Evolutionary conservation across 2,329 filamentous ascomycete genomes (phyloP).

Genomic region (Claviceps sp.): DNA sequence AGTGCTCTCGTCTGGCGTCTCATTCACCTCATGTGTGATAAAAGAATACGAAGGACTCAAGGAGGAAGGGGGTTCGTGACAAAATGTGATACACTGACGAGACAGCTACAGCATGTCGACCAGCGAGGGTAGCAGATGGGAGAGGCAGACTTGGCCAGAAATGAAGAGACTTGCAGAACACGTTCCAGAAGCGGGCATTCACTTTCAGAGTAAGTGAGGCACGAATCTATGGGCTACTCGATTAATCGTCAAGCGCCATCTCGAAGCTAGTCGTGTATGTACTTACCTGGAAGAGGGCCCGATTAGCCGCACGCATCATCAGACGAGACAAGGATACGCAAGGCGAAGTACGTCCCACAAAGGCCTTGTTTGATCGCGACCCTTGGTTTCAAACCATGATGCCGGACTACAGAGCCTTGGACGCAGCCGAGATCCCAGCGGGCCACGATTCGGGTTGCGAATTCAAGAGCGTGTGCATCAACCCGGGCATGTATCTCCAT

Average conservation of each 20-base stretch:
- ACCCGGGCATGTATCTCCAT: slow-evolving; percentile 74
- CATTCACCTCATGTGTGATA: no score
- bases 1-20: no score
- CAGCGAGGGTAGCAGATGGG: slow-evolving; percentile 36
- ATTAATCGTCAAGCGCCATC: not conserved
- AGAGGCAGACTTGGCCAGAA: slow-evolving; percentile 51
- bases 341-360: slow-evolving; percentile 28
- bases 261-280: not conserved
- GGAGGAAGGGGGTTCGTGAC: not conserved
- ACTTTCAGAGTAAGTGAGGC: slow-evolving; percentile 54
- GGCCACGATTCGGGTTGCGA: slow-evolving; percentile 59
- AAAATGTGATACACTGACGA: not conserved
- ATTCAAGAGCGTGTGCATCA: slow-evolving; percentile 84
- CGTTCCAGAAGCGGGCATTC: slow-evolving; percentile 65
- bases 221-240: not conserved
- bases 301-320: slow-evolving; percentile 33
- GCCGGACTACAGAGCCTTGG: slow-evolving; percentile 54
- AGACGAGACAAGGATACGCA: slow-evolving; percentile 49
- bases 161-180: slow-evolving; percentile 43
- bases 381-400: slow-evolving; percentile 65
- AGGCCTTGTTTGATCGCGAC: slow-evolving; percentile 49
- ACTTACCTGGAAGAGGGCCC: not conserved
- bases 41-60: not conserved
- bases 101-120: slow-evolving; percentile 29
- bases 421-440: slow-evolving; percentile 41